Conservation (phyloP, 2,329 filamentous ascomycete species). For the Sporothrix brasiliensis region DNA sequence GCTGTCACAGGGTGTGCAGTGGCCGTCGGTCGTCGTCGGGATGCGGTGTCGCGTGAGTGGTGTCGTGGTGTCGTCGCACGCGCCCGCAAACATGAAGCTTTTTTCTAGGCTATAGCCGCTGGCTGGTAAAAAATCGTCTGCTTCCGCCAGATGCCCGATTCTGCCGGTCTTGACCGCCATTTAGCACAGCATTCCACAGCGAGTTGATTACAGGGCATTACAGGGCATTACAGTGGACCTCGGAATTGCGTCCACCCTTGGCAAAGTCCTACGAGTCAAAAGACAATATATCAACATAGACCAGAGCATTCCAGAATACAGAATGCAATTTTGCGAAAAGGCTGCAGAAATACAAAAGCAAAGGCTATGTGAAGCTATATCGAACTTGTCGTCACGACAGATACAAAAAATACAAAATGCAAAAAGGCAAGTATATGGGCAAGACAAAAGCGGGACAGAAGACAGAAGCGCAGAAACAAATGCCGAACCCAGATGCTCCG, state of each 20-base stretch:
- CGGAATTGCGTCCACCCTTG: neutral
- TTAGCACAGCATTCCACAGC: constrained; percentile 10
- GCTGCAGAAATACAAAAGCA: neutral
- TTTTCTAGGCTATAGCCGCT: constrained; percentile 9
- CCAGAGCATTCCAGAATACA: too few relatives aligned
- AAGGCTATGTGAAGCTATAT: neutral
- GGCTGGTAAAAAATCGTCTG: constrained; percentile 19
- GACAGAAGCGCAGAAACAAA: neutral
- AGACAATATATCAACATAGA: neutral
- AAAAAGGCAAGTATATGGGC: neutral
- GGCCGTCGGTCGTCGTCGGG: neutral
- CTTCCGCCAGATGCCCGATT: constrained; percentile 9
- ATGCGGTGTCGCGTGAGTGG: neutral
- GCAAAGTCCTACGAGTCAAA: constrained; percentile 1
- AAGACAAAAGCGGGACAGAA: neutral
- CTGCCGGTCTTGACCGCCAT: constrained; percentile 31
- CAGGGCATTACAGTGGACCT: constrained; percentile 1
- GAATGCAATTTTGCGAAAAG: neutral
- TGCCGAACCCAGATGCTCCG: constrained; percentile 10
- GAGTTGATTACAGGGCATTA: neutral
- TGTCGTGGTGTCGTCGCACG: constrained; percentile 15
- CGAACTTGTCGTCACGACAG: neutral
- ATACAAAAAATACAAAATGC: neutral
- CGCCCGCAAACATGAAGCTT: constrained; percentile 14
- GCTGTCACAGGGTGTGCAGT: neutral